Conservation (phyloP, 2,329 filamentous ascomycete genomes). For the Calycina marina region DNA sequence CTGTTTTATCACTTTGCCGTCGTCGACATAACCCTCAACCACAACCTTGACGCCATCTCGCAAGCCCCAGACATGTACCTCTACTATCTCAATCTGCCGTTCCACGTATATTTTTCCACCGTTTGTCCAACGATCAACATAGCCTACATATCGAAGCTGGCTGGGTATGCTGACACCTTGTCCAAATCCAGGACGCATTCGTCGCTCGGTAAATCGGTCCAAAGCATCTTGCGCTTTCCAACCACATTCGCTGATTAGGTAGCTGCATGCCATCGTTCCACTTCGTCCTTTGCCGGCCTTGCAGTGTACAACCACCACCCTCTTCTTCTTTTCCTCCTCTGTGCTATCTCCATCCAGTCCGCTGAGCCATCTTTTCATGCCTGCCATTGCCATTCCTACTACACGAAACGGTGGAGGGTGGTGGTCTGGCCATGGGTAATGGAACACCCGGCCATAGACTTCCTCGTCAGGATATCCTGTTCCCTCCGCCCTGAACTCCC, state of each 20-base stretch:
- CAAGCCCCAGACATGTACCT: conserved; percentile 82
- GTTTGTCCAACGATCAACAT: conserved; percentile 75
- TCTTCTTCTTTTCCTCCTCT: conserved; percentile 17
- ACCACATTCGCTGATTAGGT: conserved; percentile 75
- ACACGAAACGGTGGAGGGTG: conserved; percentile 88
- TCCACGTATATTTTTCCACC: conserved; percentile 69
- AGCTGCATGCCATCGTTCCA: conserved; percentile 76
- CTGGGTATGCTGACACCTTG: conserved; percentile 85
- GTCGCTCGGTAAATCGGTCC: conserved; percentile 58
- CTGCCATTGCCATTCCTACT: conserved; percentile 77
- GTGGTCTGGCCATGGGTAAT: conserved; percentile 95
- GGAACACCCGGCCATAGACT: conserved; percentile 71
- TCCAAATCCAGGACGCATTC: conserved; percentile 84
- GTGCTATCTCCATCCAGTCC: conserved; percentile 23
- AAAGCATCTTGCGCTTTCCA: conserved; percentile 52
- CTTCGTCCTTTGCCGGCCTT: conserved; percentile 93
- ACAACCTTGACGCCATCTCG: conserved; percentile 77
- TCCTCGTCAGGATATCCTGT: conserved; percentile 88
- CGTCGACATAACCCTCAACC: conserved; percentile 75
- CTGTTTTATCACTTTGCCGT: conserved; percentile 71
- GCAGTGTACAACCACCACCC: conserved; percentile 70
- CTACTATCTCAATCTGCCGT: conserved; percentile 66
- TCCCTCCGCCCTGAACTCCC: conserved; percentile 94
- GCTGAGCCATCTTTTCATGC: conserved; percentile 81
- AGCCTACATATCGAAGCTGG: conserved; percentile 74